Conservation (phyloP, 805 yeast genomes). For the Wickerhamomyces mucosus region DNA sequence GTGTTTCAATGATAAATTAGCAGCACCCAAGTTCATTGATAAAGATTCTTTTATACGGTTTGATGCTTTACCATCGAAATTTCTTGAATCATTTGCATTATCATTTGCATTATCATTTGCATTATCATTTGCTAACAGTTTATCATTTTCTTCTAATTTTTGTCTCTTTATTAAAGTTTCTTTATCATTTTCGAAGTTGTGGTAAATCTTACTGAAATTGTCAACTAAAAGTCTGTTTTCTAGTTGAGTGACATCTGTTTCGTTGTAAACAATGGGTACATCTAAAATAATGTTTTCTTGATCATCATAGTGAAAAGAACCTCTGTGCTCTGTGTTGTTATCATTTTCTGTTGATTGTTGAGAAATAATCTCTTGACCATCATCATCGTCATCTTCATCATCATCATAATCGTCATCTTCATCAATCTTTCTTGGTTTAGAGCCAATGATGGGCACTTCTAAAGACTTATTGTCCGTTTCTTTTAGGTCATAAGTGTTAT, state of each 20-base stretch:
- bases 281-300: slow-evolving; percentile 20
- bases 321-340: slow-evolving; percentile 5
- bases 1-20: slow-evolving; percentile 70
- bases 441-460: slow-evolving; percentile 1
- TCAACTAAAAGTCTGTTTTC: slow-evolving; percentile 33
- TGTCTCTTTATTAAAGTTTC: slow-evolving; percentile 70
- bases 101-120: background rate
- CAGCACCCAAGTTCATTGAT: slow-evolving; percentile 55
- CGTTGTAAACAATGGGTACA: slow-evolving; percentile 26
- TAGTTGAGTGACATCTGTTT: slow-evolving; percentile 19
- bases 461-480: background rate
- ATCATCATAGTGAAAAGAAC: slow-evolving; percentile 9
- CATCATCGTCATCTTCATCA: slow-evolving; percentile 19
- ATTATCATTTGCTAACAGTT: slow-evolving; percentile 35
- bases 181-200: slow-evolving; percentile 63
- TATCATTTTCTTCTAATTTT: slow-evolving; percentile 72
- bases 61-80: background rate
- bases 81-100: background rate
- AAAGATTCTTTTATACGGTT: slow-evolving; percentile 19
- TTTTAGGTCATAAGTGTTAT: slow-evolving; percentile 5
- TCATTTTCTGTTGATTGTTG: too few species aligned
- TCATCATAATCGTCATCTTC: slow-evolving; percentile 24
- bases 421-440: slow-evolving; percentile 23
- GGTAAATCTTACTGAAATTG: slow-evolving; percentile 66
- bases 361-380: too few species aligned